Evolutionary conservation across 805 yeast genomes (phyloP).

Genomic region (Maudiozyma bulderi): DNA sequence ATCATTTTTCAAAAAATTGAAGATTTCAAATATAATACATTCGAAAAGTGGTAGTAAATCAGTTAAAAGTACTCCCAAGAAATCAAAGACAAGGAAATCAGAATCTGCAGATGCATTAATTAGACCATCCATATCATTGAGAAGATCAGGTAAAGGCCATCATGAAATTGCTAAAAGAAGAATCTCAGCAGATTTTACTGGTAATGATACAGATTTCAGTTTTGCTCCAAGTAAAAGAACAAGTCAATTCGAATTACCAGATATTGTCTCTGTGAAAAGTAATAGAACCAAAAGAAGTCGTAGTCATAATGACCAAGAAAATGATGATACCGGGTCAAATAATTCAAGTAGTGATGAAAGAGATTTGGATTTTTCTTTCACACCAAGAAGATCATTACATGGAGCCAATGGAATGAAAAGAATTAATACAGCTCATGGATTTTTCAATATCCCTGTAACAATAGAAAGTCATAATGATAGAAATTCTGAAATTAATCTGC

Average conservation of each 20-base stretch:
- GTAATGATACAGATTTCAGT: not conserved
- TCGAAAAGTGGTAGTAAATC: not conserved
- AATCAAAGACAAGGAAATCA: not conserved
- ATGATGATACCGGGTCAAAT: not conserved
- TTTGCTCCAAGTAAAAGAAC: not conserved
- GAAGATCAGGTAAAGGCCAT: constrained; percentile 9
- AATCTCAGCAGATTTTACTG: constrained; percentile 5
- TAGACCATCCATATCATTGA: constrained; percentile 8
- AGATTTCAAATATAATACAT: not conserved
- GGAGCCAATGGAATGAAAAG: constrained; percentile 15
- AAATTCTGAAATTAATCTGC: not conserved
- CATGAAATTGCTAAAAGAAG: constrained; percentile 18
- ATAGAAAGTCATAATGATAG: constrained; percentile 8
- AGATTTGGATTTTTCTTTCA: constrained; percentile 5
- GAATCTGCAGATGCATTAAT: not conserved
- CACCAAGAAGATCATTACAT: constrained; percentile 17
- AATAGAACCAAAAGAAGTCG: constrained; percentile 7
- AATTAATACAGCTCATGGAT: constrained; percentile 8
- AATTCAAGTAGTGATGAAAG: not conserved
- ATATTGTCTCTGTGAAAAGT: constrained; percentile 18
- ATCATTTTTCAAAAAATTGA: constrained; percentile 8
- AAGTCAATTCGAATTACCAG: constrained; percentile 17
- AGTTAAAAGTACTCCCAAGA: not conserved
- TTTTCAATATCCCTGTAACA: constrained; percentile 16
- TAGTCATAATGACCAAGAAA: not conserved